Evolutionary conservation across 2,329 filamentous ascomycete genomes (phyloP), one percentile per base, ranked within the genome.

Genomic region (Aspergillus tubingensis): DNA sequence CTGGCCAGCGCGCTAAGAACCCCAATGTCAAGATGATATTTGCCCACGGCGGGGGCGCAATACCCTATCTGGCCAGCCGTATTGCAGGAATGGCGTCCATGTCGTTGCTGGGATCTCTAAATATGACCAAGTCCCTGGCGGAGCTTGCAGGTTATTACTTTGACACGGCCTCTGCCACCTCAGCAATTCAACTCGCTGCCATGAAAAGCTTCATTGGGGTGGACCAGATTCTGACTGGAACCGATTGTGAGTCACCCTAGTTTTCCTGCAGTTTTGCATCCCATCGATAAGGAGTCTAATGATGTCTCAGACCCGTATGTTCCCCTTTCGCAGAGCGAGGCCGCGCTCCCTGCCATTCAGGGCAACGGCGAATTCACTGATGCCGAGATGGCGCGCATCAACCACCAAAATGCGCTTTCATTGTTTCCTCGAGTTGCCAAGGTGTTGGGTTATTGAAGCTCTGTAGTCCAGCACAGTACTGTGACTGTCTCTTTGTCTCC

Each of bases 171-270:
- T 69, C 68, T 30, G 67, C 69, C 10, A 66, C 64, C 11, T 65
- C 65, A 13, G 62, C 59, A 3, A 60, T 67, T 15, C 69, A 72
- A 49, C 49, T 72, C 21, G 36, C 62, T 0, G 69, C 68, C 15
- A 49, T 72, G 54, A 68, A 68, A 60, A 62, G 55, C 10, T 72
- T 73, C 50, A 61, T 65, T 8, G 63, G 65, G 1, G 38, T 61
- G 1, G 61, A 62, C 15, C 58, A 58, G 17, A 60, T 72, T 13
- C 39, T 72, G 38, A 69, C 65, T 19, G 71, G 68, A 5, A 69
- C 65, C 7, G 68, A 72, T 56, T 72, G 70, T 72, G 11, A n/a
- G 56, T 53, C 15, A 10, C 2, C 15, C 15, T 48, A 13, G 13
- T 15, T 36, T 36, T 15, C 11, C 11, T 13, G 32, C 32, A 36